Evolutionary conservation across 1,284 basidiomycete genomes (phyloP).

Genomic region (Acaromyces ingoldii): DNA sequence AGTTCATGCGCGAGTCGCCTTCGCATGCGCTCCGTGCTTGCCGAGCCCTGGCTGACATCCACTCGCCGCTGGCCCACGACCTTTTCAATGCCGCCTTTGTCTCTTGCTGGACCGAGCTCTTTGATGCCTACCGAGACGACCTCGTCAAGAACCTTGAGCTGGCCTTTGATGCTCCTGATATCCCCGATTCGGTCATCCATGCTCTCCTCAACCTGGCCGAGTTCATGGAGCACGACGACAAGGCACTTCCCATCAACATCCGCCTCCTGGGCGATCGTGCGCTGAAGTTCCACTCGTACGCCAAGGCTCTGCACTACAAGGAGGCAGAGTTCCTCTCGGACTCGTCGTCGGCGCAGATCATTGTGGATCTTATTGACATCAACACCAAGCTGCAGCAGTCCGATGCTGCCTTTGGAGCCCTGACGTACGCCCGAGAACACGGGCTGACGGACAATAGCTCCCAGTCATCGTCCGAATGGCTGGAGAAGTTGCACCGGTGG

Average conservation of each 20-base stretch:
- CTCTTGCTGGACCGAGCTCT: slow-evolving; percentile 94
- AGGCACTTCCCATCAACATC: slow-evolving; percentile 87
- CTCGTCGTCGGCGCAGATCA: slow-evolving; percentile 65
- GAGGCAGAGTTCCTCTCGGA: slow-evolving; percentile 95
- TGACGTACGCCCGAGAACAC: slow-evolving; percentile 47
- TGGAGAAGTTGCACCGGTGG: slow-evolving; percentile 93
- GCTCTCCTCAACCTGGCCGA: slow-evolving; percentile 92
- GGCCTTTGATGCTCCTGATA: slow-evolving; percentile 73
- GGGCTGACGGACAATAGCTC: slow-evolving; percentile 79
- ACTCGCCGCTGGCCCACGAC: slow-evolving; percentile 85
- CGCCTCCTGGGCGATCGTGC: slow-evolving; percentile 86
- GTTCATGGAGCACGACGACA: slow-evolving; percentile 99
- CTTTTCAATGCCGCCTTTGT: slow-evolving; percentile 98
- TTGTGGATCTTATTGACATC: slow-evolving; percentile 92
- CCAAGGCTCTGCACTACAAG: slow-evolving; percentile 98
- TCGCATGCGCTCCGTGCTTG: slow-evolving; percentile 95
- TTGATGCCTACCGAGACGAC: slow-evolving; percentile 59
- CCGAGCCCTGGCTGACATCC: slow-evolving; percentile 85
- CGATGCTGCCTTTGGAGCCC: slow-evolving; percentile 48
- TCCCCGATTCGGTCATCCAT: slow-evolving; percentile 89
- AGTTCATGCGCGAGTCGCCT: slow-evolving; percentile 97
- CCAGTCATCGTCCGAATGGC: slow-evolving; percentile 65
- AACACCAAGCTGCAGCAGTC: slow-evolving; percentile 91
- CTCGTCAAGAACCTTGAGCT: slow-evolving; percentile 83
- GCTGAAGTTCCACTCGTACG: slow-evolving; percentile 88